These are phyloP conservation scores for Candida sanyaensis DNA, from an alignment of 1,139 yeast species.

Conservation along the genomic window DNA sequence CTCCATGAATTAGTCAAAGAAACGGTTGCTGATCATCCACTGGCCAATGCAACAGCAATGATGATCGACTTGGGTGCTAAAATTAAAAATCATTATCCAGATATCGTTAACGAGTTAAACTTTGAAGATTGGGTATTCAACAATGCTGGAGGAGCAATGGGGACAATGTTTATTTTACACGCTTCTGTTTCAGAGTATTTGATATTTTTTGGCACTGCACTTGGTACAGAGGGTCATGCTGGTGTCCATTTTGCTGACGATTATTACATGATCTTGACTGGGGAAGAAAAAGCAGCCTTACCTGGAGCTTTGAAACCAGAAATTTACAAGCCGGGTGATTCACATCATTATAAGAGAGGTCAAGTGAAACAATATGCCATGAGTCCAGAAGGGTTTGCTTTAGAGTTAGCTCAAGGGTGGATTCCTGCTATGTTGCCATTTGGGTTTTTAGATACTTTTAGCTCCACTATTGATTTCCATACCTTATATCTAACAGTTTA, in stretches of 20 bases:
- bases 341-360: slow-evolving; percentile 76
- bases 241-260: slow-evolving; percentile 97
- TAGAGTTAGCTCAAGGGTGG: slow-evolving; percentile 98
- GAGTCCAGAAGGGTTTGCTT: slow-evolving; percentile 80
- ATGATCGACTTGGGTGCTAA: slow-evolving; percentile 61
- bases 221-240: slow-evolving; percentile 94
- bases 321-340: slow-evolving; percentile 78
- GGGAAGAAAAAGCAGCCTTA: slow-evolving; percentile 71
- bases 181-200: slow-evolving; percentile 94
- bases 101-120: slow-evolving; percentile 65
- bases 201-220: slow-evolving; percentile 83
- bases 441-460: slow-evolving; percentile 79
- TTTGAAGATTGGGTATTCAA: slow-evolving; percentile 91
- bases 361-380: slow-evolving; percentile 78
- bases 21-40: slow-evolving; percentile 54
- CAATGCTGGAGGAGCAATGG: slow-evolving; percentile 99
- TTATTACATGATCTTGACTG: slow-evolving; percentile 84
- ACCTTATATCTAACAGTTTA: slow-evolving; percentile 68
- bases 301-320: slow-evolving; percentile 64
- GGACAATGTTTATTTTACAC: slow-evolving; percentile 90
- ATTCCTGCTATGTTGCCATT: slow-evolving; percentile 97
- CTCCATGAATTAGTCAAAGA: slow-evolving; percentile 51
- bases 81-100: slow-evolving; percentile 61
- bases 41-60: slow-evolving; percentile 60
- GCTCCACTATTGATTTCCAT: slow-evolving; percentile 79